phyloP scores from a whole-genome alignment of 345 rosid species.

The Isatis tinctoria region DNA sequence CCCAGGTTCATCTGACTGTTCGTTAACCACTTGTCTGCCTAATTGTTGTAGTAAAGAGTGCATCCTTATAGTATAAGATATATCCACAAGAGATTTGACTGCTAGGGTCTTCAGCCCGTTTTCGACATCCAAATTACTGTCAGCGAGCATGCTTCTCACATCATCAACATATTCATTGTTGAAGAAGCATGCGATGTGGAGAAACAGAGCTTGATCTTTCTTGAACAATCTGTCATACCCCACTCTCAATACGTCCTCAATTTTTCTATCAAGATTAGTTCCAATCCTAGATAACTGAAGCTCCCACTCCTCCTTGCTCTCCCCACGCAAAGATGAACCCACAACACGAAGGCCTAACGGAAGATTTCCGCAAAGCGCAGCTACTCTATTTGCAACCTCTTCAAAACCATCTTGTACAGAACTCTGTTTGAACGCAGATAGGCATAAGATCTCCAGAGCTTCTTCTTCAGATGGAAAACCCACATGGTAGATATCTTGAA shows the following conservation, averaged over 20 bases:
- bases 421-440: not conserved
- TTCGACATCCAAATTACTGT: not conserved
- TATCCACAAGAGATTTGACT: slow-evolving; percentile 20
- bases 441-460: slow-evolving; percentile 13
- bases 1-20: slow-evolving; percentile 14
- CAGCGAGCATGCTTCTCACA: not conserved
- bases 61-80: not conserved
- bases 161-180: not conserved
- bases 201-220: slow-evolving; percentile 13
- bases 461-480: not conserved
- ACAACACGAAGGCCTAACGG: slow-evolving; percentile 34
- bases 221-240: slow-evolving; percentile 27
- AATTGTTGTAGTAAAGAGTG: slow-evolving; percentile 29
- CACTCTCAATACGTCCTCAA: not conserved
- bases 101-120: slow-evolving; percentile 3
- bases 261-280: slow-evolving; percentile 4
- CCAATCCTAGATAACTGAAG: not conserved
- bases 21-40: slow-evolving; percentile 17
- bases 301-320: slow-evolving; percentile 10
- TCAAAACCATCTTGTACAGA: not conserved
- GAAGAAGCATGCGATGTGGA: slow-evolving; percentile 37
- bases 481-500: not conserved
- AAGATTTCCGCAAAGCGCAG: slow-evolving; percentile 2
- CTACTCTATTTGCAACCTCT: not conserved
- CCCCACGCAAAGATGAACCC: slow-evolving; percentile 9